Base-by-base conservation (phyloP, 2,329 filamentous ascomycete species). In the Fusarium miscanthi region DNA sequence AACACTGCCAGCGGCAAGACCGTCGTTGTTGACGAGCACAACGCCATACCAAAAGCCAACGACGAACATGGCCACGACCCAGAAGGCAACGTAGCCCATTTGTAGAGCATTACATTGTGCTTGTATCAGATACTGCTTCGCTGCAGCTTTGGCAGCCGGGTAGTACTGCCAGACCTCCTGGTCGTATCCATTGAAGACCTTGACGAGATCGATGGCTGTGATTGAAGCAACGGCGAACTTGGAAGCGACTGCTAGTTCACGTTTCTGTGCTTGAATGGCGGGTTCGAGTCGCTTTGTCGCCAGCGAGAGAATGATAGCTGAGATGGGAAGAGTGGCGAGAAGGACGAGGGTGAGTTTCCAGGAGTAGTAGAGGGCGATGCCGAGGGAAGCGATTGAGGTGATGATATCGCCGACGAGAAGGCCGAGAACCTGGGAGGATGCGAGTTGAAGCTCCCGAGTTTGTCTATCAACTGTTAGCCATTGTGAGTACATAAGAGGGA, bases 11-110 rank as follows among this genome's bases (percentile, higher is more conserved):
- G 93, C 84, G 16, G 84, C 85, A 17, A 89, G 82, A 2, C 89
- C 90, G 3, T 87, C 81, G 14, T 86, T 81, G 19, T 86, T 84
- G 14, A 96, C 90, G 4, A 97, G 86, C 3, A 88, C 84, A 33
- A 92, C 88, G 1, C 94, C 95, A 75, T 95, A 97, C 89, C 93
- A 97, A 77, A 98, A 98, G 0, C 94, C 95, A 63, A 94, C 88
- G 0, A 97, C 91, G 73, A 98, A 98, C 79, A 98, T 90, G 4
- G 86, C 86, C 7, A 94, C 87, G 35, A 92, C 90, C 84, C 94
- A 90, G 73, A 97, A 89, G 51, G 92, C 91, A 57, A 93, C 87
- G 52, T 92, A 88, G 1, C 91, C 91, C 77, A 93, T 90, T 77
- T 97, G 94, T 6, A 90, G 79, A 2, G 93, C 90, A 72, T 90